Evolutionary conservation across 2,329 filamentous ascomycete species (phyloP).

Genomic region (Microsporum ferrugineum): DNA sequence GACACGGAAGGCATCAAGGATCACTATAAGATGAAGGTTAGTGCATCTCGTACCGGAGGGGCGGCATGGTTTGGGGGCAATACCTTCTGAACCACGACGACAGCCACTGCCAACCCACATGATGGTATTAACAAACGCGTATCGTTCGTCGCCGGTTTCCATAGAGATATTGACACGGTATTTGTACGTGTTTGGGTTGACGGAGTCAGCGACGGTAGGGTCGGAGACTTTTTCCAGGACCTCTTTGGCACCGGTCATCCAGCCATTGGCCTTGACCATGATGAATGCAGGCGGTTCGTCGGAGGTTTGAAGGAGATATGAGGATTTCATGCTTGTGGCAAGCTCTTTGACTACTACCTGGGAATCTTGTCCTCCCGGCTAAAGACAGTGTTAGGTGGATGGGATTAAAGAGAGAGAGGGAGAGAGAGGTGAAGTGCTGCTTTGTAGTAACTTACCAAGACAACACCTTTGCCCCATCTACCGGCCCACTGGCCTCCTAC

Average conservation of each 20-base stretch:
- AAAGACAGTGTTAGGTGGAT: background rate
- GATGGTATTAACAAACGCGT: conserved; percentile 39
- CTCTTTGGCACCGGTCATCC: conserved; percentile 40
- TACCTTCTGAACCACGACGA: conserved; percentile 37
- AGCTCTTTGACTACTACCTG: conserved; percentile 40
- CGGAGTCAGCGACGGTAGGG: conserved; percentile 32
- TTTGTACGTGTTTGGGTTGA: conserved; percentile 40
- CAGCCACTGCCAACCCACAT: conserved; percentile 43
- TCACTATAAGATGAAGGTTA: conserved; percentile 17
- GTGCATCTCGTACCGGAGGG: too few species aligned
- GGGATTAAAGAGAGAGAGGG: background rate
- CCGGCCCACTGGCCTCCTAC: conserved; percentile 43
- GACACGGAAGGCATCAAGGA: conserved; percentile 30
- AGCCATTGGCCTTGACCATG: conserved; percentile 37
- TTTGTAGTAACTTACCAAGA: conserved; percentile 30
- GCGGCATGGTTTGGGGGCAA: conserved; percentile 10
- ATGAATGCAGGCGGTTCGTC: conserved; percentile 42
- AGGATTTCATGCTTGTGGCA: conserved; percentile 35
- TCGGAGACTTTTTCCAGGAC: conserved; percentile 40
- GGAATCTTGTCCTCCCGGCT: conserved; percentile 42
- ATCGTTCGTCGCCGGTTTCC: conserved; percentile 41
- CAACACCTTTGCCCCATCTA: conserved; percentile 41
- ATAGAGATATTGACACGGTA: conserved; percentile 39
- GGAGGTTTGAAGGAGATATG: conserved; percentile 40
- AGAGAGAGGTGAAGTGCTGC: background rate